Percentiles rank a stretch among this genome's conserved stretches.
These are phyloP conservation scores for Globisporangium barbulae DNA, from an alignment of 352 stramenopile genomes.

Conservation along the genomic window DNA sequence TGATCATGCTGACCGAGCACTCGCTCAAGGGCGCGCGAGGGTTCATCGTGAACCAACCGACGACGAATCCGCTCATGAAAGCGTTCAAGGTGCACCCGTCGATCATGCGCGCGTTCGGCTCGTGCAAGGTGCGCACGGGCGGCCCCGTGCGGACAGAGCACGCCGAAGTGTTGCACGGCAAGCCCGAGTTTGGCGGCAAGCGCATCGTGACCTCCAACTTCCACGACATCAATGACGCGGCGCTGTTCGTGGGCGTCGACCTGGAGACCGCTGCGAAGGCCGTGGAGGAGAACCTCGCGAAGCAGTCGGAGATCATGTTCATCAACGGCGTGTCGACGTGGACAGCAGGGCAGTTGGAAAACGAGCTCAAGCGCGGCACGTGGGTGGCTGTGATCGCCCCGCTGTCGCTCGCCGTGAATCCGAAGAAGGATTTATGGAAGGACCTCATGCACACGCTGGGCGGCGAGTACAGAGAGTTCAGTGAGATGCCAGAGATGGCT, in stretches of 20 bases:
- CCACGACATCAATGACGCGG: constrained; percentile 28
- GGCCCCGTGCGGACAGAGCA: constrained; percentile 62
- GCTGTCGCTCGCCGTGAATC: constrained; percentile 62
- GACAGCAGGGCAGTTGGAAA: constrained; percentile 64
- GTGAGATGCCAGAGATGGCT: constrained; percentile 52
- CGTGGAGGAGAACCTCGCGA: constrained; percentile 43
- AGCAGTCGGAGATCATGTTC: constrained; percentile 71
- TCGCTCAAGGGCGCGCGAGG: constrained; percentile 49
- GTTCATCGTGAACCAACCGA: constrained; percentile 74
- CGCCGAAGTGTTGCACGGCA: constrained; percentile 40
- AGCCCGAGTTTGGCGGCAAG: constrained; percentile 55
- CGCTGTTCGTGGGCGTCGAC: constrained; percentile 68
- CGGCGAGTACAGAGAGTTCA: constrained; percentile 75
- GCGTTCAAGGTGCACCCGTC: constrained; percentile 58
- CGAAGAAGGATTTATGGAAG: constrained; percentile 60
- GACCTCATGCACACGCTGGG: constrained; percentile 65
- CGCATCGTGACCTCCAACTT: constrained; percentile 51
- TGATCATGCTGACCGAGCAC: constrained; percentile 77
- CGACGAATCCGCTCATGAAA: constrained; percentile 47
- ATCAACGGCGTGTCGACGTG: constrained; percentile 74
- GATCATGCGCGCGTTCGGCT: constrained; percentile 57
- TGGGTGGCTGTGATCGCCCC: constrained; percentile 78
- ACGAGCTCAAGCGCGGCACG: constrained; percentile 60
- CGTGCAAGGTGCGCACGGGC: constrained; percentile 52
- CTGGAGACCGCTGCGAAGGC: constrained; percentile 57